These are phyloP conservation scores for Spergularia azorica DNA, from an alignment of 179 eudicot genomes.

Conservation along the genomic window DNA sequence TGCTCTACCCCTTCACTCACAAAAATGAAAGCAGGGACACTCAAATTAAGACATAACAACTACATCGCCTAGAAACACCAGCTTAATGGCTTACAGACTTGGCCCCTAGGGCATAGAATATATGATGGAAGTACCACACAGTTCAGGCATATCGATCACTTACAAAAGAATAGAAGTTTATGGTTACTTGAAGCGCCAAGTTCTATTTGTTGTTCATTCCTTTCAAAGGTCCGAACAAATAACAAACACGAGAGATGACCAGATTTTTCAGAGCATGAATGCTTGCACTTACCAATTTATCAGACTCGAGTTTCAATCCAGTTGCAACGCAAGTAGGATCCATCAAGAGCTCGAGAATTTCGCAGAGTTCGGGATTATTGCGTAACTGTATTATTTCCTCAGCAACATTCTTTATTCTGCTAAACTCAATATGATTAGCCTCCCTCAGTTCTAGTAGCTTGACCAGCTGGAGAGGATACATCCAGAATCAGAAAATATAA, in stretches of 20 bases:
- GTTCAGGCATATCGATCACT: no score
- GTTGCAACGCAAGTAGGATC: slow-evolving; percentile 95
- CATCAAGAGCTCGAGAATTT: slow-evolving; percentile 72
- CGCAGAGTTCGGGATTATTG: slow-evolving; percentile 61
- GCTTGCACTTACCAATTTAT: slow-evolving; percentile 61
- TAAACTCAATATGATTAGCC: slow-evolving; percentile 95
- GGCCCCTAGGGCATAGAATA: background rate
- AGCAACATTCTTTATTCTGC: slow-evolving; percentile 82
- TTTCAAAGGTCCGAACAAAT: background rate
- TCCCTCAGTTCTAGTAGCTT: slow-evolving; percentile 97
- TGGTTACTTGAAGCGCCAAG: background rate
- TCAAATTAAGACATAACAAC: background rate
- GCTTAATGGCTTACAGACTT: background rate
- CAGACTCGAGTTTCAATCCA: slow-evolving; percentile 81
- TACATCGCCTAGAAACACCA: background rate
- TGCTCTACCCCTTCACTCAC: background rate
- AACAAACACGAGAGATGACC: background rate
- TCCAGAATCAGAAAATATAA: slow-evolving; percentile 13
- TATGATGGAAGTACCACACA: no score
- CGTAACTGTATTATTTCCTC: slow-evolving; percentile 77
- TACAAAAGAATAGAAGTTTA: no score
- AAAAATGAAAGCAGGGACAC: background rate
- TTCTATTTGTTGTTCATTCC: background rate
- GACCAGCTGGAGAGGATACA: slow-evolving; percentile 73
- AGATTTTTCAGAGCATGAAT: slow-evolving; percentile 10